Evolutionary conservation across 805 yeast genomes (phyloP).

Genomic region (Myxozyma neotropica): DNA sequence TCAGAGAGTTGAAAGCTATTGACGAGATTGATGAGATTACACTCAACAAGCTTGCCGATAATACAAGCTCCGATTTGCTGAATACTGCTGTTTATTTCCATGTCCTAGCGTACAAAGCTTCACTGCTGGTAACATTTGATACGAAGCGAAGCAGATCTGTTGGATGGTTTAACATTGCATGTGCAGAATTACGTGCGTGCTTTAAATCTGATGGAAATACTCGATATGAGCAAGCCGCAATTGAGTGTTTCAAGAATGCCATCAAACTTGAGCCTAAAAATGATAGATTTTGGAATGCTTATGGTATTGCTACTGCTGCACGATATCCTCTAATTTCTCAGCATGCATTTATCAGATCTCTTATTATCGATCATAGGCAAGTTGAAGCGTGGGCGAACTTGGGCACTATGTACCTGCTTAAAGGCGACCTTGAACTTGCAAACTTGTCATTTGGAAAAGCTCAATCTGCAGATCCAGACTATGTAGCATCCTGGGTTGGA

Average conservation of each 20-base stretch:
- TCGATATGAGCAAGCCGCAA: constrained; percentile 49
- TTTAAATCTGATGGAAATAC: constrained; percentile 42
- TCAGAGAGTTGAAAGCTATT: constrained; percentile 2
- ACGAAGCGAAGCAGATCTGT: constrained; percentile 31
- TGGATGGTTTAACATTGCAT: constrained; percentile 68
- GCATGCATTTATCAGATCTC: constrained; percentile 87
- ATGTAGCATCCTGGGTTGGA: constrained; percentile 80
- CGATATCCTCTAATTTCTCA: constrained; percentile 76
- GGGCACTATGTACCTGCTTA: constrained; percentile 71
- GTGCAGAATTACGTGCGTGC: constrained; percentile 48
- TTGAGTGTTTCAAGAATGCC: constrained; percentile 63
- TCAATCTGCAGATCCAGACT: constrained; percentile 79
- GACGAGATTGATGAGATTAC: constrained; percentile 34
- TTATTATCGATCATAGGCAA: constrained; percentile 67
- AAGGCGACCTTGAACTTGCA: constrained; percentile 73
- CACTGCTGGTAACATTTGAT: constrained; percentile 17
- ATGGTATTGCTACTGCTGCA: constrained; percentile 74
- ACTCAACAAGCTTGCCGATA: not conserved
- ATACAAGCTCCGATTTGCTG: not conserved
- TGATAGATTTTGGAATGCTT: constrained; percentile 74
- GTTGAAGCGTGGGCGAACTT: constrained; percentile 77
- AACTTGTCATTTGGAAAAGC: constrained; percentile 70
- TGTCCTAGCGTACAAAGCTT: constrained; percentile 26
- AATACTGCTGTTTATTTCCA: constrained; percentile 7
- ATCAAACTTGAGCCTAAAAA: constrained; percentile 71